A percentile compares a stretch with the other conserved stretches of the same genome.
phyloP scores from a whole-genome alignment of 805 yeast genomes.

The Groenewaldozyma tartarivorans region DNA sequence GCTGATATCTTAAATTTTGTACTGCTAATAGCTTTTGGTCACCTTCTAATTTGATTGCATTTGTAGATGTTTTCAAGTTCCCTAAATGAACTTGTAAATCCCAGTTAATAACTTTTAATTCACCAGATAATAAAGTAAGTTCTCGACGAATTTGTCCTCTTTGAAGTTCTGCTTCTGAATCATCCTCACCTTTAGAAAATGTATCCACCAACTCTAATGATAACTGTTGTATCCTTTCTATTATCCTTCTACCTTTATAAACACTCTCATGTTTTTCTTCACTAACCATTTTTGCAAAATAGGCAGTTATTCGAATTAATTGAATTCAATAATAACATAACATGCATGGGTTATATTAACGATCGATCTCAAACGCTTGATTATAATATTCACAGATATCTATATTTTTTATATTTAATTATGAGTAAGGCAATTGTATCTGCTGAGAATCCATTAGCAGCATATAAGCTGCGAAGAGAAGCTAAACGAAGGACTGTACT shows the following conservation, averaged over 20 bases:
- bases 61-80: constrained; percentile 14
- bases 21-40: constrained; percentile 17
- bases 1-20: constrained; percentile 21
- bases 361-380: neutral
- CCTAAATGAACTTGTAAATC: constrained; percentile 14
- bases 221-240: neutral
- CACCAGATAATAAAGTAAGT: constrained; percentile 10
- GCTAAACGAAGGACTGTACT: constrained; percentile 59
- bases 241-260: neutral
- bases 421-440: constrained; percentile 6
- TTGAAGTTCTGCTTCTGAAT: constrained; percentile 1
- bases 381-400: neutral
- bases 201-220: neutral
- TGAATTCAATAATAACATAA: neutral
- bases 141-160: constrained; percentile 5
- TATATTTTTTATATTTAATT: constrained; percentile 1
- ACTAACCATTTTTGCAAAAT: neutral
- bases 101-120: constrained; percentile 14
- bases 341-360: neutral
- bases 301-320: neutral
- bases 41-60: constrained; percentile 11
- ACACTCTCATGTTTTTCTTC: neutral
- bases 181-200: neutral
- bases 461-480: constrained; percentile 56
- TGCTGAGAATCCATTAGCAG: constrained; percentile 29